Conservation (phyloP, 2,329 filamentous ascomycete genomes). For the Colletotrichum tropicale region DNA sequence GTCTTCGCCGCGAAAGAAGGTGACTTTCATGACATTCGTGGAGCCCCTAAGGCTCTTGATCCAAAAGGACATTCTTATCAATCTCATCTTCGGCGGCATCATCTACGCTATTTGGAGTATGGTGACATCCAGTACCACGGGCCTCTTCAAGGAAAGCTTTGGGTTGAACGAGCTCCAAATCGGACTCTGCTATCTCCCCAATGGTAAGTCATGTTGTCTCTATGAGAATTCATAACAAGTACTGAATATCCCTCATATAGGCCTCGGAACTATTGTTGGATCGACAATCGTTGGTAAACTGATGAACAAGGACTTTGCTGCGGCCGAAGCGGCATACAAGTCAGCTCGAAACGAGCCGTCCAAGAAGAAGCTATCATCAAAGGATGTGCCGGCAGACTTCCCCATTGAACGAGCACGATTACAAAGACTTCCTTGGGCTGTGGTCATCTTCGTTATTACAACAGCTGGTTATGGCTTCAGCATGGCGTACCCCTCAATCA, state of each 20-base stretch:
- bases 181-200: slow-evolving; percentile 29
- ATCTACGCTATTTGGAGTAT: slow-evolving; percentile 48
- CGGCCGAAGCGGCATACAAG: slow-evolving; percentile 22
- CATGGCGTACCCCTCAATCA: slow-evolving; percentile 21
- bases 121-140: slow-evolving; percentile 47
- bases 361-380: slow-evolving; percentile 30
- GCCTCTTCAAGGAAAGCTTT: slow-evolving; percentile 33
- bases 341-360: neutral
- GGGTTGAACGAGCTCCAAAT: slow-evolving; percentile 24
- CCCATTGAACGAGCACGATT: slow-evolving; percentile 46
- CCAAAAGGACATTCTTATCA: slow-evolving; percentile 47
- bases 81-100: slow-evolving; percentile 43
- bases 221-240: accelerated
- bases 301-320: slow-evolving; percentile 38
- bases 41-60: slow-evolving; percentile 40
- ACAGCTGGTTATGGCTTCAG: slow-evolving; percentile 39
- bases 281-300: slow-evolving; percentile 43
- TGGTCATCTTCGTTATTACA: slow-evolving; percentile 32
- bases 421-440: slow-evolving; percentile 40
- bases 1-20: slow-evolving; percentile 11
- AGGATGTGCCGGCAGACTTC: slow-evolving; percentile 37
- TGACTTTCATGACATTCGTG: slow-evolving; percentile 34
- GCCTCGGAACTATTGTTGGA: slow-evolving; percentile 43
- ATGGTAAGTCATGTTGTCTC: slow-evolving; percentile 13
- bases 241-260: neutral